phyloP scores from a whole-genome alignment of 2,329 filamentous ascomycete species.

The Diaporthe longicolla region DNA sequence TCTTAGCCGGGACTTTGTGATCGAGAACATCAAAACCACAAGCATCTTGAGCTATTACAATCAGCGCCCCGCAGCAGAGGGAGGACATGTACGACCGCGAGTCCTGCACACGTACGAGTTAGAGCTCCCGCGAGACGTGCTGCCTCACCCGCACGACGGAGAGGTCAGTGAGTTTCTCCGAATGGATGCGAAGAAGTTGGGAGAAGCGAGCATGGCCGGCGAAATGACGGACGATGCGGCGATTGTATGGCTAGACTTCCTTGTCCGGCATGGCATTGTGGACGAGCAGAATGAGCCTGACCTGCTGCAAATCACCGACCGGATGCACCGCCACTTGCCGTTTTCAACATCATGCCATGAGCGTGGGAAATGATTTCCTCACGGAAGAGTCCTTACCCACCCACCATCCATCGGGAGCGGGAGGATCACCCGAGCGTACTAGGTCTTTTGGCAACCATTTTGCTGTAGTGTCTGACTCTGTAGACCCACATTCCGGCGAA shows the following conservation, averaged over 20 bases:
- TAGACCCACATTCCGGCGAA: slow-evolving; percentile 14
- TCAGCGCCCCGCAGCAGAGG: not conserved
- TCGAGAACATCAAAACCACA: not conserved
- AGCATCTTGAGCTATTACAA: not conserved
- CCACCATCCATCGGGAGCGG: not conserved
- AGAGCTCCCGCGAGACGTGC: not conserved
- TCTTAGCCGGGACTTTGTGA: not conserved
- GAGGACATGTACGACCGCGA: not conserved
- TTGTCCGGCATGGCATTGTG: slow-evolving; percentile 14
- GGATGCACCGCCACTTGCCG: slow-evolving; percentile 13
- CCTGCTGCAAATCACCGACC: slow-evolving; percentile 6
- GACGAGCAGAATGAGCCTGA: slow-evolving; percentile 14
- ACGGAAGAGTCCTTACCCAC: slow-evolving; percentile 9
- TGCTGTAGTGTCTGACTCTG: slow-evolving; percentile 2
- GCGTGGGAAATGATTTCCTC: not conserved
- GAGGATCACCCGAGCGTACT: slow-evolving; percentile 18
- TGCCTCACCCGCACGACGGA: not conserved
- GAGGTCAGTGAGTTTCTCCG: slow-evolving; percentile 17
- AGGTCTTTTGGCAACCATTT: not conserved
- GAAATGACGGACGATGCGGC: slow-evolving; percentile 24
- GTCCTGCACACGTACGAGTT: not conserved
- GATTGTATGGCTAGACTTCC: slow-evolving; percentile 20
- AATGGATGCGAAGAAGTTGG: slow-evolving; percentile 2
- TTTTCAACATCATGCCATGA: not conserved
- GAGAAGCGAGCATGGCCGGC: not conserved